Evolutionary conservation across 2,329 filamentous ascomycete genomes (phyloP), one percentile per base, ranked within the genome.

Genomic region (Calonectria fujianensis): DNA sequence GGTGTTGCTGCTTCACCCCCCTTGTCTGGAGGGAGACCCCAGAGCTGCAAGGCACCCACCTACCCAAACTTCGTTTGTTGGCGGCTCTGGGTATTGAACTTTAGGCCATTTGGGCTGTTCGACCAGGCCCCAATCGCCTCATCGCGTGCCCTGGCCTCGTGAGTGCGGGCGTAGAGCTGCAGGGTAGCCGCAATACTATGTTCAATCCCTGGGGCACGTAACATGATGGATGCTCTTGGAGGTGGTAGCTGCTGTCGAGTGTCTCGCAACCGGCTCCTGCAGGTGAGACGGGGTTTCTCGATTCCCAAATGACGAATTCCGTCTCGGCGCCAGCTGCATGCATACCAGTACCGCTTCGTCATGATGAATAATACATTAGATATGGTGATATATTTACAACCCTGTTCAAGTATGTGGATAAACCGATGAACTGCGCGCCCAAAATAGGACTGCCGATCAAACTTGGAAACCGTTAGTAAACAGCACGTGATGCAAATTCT

Each of bases 281-380:
- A 64, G 74, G 70, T 74, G 70, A 75, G 75, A 72, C 74, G 31
- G 54, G 69, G 39, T 69, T n/a, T 39, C 29, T 61, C 39, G 9
- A 24, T 59, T 61, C 59, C 51, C 41, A 64, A 51, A 70, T 72
- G 48, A 63, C 24, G 48, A 70, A 73, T 69, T 67, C 57, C 59
- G n/a, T 24, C 18, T 48, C 9, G 45, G n/a, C 45, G 45, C 45
- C 66, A 39, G 64, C 61, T 66, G 31, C 32, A 52, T 61, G 57
- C 35, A 63, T 63, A 20, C 57, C 57, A 24, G 31, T 41, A 5
- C 37, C 35, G 35, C 57, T 63, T 39, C 24, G 24, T 37, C 20
- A 37, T 39, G 20, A 29, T 57, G 52, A 57, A 57, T 57, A 57
- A 35, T 57, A 35, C 35, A 41, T 29, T 29, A 10, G 24, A 24